Conservation (phyloP, 148 eudicot genomes). For the Rhododendron molle region DNA sequence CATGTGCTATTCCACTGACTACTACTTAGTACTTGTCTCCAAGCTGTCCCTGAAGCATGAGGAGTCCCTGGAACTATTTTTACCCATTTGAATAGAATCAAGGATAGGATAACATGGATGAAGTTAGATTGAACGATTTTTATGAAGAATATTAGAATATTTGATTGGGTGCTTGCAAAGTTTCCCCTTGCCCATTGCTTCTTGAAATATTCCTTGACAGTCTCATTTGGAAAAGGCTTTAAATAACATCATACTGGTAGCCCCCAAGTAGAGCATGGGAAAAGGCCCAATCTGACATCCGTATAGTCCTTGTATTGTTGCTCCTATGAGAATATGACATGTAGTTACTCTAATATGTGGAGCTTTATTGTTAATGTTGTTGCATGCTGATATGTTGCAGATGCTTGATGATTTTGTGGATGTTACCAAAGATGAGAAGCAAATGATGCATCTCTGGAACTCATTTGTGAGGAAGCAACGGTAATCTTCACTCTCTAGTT, state of each 20-base stretch:
- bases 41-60: not conserved
- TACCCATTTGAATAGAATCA: not conserved
- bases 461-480: slow-evolving; percentile 93
- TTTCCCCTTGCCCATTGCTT: not conserved
- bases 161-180: not conserved
- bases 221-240: not conserved
- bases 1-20: not conserved
- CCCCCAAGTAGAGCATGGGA: not conserved
- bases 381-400: slow-evolving; percentile 38
- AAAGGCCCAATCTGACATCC: not conserved
- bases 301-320: not conserved
- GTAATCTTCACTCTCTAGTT: slow-evolving; percentile 28
- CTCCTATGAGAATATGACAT: not conserved
- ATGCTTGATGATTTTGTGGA: slow-evolving; percentile 98
- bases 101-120: not conserved
- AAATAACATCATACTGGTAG: not conserved
- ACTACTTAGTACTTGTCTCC: not conserved
- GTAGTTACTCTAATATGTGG: not conserved
- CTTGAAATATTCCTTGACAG: not conserved
- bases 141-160: not conserved
- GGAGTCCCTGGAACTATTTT: not conserved
- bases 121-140: not conserved
- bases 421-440: slow-evolving; percentile 87
- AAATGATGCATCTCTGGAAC: slow-evolving; percentile 98
- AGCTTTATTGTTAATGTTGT: not conserved